Base-by-base conservation (phyloP, 495 filamentous ascomycete genomes). In the Lepraria neglecta region DNA sequence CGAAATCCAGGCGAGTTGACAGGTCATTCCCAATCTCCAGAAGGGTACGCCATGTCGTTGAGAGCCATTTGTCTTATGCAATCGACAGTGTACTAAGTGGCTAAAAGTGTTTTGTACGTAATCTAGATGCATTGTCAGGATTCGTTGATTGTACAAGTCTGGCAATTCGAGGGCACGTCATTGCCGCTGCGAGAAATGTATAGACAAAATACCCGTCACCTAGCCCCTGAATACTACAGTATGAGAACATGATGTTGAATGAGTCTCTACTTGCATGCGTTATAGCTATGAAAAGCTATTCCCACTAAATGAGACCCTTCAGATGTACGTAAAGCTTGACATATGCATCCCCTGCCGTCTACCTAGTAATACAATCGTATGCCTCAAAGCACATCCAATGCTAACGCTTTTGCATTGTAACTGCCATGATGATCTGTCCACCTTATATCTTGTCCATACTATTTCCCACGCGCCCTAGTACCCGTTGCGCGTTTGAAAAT, bases 321-420 rank as follows among this genome's bases (percentile, higher is more conserved):
- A 54, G 31, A 4, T 38, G 51, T 54, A 53, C 51, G 51, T 31
- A 14, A 54, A 54, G 30, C 21, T 45, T 12, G 35, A 3, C n/a
- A n/a, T 38, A 30, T 19, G 12, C 6, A 17, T 30, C 27, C 50
- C 40, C 43, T n/a, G 44, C 35, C 43, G 21, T 51, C 19, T 42
- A 56, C 19, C n/a, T 15, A 28, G 45, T 48, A 31, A 48, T 59
- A 59, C 56, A 59, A 46, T 27, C 2, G 17, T 48, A 14, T 48
- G 56, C 56, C 30, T 45, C 10, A 3, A 59, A 33, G 42, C 27
- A 59, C 44, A 31, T 40, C 17, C 35, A 53, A 28, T 40, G 44
- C 51, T 61, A 44, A n/a, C 51, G 11, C 3, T 46, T 53, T 28
- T 12, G 30, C 31, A 11, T 10, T 38, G 30, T 38, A 10, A 38